A percentile compares a stretch with the other conserved stretches of the same genome.
These are phyloP conservation scores for Posidonia australis DNA, from an alignment of 106 monocot genomes.

Conservation along the genomic window DNA sequence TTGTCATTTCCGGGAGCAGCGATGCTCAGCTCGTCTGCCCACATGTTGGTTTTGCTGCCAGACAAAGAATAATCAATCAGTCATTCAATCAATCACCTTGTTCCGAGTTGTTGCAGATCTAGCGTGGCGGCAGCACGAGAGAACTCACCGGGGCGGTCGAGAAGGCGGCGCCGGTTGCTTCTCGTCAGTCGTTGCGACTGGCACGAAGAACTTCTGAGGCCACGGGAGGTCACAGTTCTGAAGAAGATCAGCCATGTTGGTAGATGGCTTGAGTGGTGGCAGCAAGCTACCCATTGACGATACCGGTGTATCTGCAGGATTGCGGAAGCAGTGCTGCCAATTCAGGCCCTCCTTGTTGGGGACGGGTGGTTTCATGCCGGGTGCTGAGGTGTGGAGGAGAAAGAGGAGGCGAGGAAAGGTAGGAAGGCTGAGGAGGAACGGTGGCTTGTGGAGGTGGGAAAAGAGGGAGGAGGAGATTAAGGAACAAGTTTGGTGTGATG, in stretches of 20 bases:
- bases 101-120: neutral
- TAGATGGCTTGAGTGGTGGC: neutral
- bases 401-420: neutral
- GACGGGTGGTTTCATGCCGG: neutral
- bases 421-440: neutral
- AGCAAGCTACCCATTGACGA: neutral
- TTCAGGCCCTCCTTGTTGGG: neutral
- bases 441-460: neutral
- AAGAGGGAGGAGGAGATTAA: neutral
- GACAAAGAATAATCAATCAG: neutral
- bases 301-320: neutral
- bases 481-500: neutral
- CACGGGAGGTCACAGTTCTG: slow-evolving; percentile 90
- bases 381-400: neutral
- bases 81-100: neutral
- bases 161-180: too few relatives aligned
- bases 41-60: neutral
- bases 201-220: slow-evolving; percentile 41
- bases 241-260: slow-evolving; percentile 29
- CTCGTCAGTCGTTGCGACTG: too few relatives aligned
- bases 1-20: neutral
- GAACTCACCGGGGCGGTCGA: neutral
- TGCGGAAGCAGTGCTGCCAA: neutral
- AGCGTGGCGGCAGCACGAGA: neutral
- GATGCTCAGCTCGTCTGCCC: neutral